Evolutionary conservation across 73 alveolate genomes (phyloP), one percentile per base, ranked within the genome.

Genomic region (Paramecium caudatum): DNA sequence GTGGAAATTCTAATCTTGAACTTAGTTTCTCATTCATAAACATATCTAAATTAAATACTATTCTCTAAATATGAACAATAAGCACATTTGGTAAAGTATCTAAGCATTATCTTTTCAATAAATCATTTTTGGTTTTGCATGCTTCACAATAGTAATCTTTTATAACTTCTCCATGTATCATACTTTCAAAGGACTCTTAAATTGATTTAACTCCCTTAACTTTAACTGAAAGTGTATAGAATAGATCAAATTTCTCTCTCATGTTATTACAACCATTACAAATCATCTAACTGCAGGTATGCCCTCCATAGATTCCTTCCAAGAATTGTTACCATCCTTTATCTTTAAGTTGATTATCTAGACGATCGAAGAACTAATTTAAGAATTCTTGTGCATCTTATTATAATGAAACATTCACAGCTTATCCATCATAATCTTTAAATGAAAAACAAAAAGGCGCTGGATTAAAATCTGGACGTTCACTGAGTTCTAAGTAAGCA

Each of bases 351-450:
- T 93, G 87, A 80, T 95, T 94, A 91, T 98, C 99, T 8, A 98
- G 37, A 74, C 98, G 93, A 82, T 97, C 99, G 69, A 98, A 97
- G 86, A 98, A 93, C 63, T 94, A 93, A 82, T 94, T 95, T 25
- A 95, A 92, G 94, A 98, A 98, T 93, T 98, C 99, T 92, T 98
- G 96, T 63, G 99, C 92, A 91, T 98, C 99, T 82, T 97, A 95
- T 82, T 98, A 96, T 19, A 96, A 82, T 1, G 97, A 96, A 0
- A 97, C 94, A 61, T 97, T 98, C 5, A 97, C 96, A 17, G 99
- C 99, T 50, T 94, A 90, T 34, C 99, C 99, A 50, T 95, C 99
- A 61, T 85, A 94, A 90, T 98, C 99, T 90, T 98, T 98, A 82
- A 97, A 97, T 8, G 99, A 65, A 84, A 74, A 97, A 68, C 99